Evolutionary conservation across 192 early-diverging fungal genomes (phyloP).

Genomic region (Pilobolus umbonatus): DNA sequence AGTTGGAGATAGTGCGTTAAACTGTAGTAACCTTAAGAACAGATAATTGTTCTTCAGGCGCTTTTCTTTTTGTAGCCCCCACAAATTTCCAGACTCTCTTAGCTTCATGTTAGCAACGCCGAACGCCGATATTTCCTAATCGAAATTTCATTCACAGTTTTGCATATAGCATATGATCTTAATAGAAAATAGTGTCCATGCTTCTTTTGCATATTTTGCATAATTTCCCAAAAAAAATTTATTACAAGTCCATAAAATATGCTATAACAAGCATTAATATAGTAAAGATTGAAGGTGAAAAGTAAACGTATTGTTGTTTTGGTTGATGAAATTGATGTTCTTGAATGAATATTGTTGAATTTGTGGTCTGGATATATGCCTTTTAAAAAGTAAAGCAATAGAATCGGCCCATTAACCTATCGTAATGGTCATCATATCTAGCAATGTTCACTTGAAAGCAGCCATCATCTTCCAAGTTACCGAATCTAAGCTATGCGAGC

Average conservation of each 20-base stretch:
- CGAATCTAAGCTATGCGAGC: background rate
- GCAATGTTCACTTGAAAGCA: background rate
- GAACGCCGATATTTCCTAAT: slow-evolving; percentile 4
- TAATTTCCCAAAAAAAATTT: slow-evolving; percentile 5
- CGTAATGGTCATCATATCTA: background rate
- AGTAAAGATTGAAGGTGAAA: slow-evolving; percentile 1
- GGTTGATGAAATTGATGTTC: slow-evolving; percentile 6
- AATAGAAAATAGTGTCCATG: too few relatives aligned
- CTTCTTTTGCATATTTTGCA: slow-evolving; percentile 10
- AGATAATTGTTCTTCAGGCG: slow-evolving; percentile 11
- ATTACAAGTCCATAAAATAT: slow-evolving; percentile 7
- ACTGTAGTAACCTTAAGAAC: slow-evolving; percentile 15
- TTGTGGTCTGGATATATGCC: background rate
- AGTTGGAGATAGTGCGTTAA: slow-evolving; percentile 9
- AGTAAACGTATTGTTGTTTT: slow-evolving; percentile 1
- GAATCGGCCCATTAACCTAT: background rate
- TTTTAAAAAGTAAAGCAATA: slow-evolving; percentile 6
- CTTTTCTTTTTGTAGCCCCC: slow-evolving; percentile 15
- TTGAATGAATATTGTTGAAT: slow-evolving; percentile 7
- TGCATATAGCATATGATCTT: slow-evolving; percentile 1
- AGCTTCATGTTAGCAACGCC: slow-evolving; percentile 7
- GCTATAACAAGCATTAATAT: slow-evolving; percentile 1
- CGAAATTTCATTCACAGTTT: too few relatives aligned
- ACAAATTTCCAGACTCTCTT: slow-evolving; percentile 8
- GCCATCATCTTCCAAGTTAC: background rate